Evolutionary conservation across 169 alveolate species (phyloP).

Genomic region (Eimeria maxima): DNA sequence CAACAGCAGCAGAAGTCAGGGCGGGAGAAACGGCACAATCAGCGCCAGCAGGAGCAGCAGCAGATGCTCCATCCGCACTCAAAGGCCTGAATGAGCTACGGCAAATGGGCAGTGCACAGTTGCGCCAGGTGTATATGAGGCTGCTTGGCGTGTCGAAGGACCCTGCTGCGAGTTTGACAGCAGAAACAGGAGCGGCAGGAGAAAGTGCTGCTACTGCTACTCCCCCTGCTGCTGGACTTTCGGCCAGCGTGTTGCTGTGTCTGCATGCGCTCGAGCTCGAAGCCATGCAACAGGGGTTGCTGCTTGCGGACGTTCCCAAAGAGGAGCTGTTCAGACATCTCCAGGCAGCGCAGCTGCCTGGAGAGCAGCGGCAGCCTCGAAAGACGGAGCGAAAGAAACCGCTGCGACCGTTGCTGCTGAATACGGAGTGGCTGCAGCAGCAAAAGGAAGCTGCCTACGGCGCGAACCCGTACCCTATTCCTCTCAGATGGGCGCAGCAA

Average conservation of each 20-base stretch:
- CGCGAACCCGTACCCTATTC: slow-evolving; percentile 77
- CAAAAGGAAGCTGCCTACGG: slow-evolving; percentile 75
- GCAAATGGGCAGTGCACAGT: slow-evolving; percentile 19
- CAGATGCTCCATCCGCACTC: slow-evolving; percentile 32
- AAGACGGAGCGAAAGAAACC: not conserved
- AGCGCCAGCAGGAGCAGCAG: slow-evolving; percentile 63
- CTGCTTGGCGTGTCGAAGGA: slow-evolving; percentile 48
- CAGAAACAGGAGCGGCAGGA: not conserved
- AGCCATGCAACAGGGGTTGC: slow-evolving; percentile 75
- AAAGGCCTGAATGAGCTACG: slow-evolving; percentile 59
- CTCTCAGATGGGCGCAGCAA: slow-evolving; percentile 62
- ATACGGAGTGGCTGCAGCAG: slow-evolving; percentile 68
- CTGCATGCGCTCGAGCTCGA: slow-evolving; percentile 78
- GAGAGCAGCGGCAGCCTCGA: slow-evolving; percentile 14
- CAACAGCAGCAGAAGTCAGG: not conserved
- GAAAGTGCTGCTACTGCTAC: not conserved
- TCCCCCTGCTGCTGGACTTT: slow-evolving; percentile 36
- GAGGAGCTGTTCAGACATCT: slow-evolving; percentile 70
- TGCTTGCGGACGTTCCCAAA: slow-evolving; percentile 66
- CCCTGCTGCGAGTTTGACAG: not conserved
- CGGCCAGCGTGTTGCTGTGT: slow-evolving; percentile 77
- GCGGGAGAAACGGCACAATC: not conserved
- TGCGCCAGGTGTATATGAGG: slow-evolving; percentile 14
- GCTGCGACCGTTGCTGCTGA: slow-evolving; percentile 66
- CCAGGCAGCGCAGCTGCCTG: slow-evolving; percentile 60